Evolutionary conservation across 1,284 basidiomycete species (phyloP).

Genomic region (Ustilago curta): DNA sequence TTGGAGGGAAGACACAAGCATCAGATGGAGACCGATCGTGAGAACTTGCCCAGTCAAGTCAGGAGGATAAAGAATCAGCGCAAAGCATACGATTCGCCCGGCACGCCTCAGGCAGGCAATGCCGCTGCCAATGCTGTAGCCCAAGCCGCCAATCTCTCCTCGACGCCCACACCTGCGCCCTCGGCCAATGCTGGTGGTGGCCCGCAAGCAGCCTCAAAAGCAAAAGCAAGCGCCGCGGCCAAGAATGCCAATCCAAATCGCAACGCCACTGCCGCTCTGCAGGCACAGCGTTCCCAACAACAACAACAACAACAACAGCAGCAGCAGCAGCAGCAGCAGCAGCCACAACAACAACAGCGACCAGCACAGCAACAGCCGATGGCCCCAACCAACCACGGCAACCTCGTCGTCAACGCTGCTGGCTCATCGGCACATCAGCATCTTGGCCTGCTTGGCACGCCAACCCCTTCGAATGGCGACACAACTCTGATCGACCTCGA

Average conservation of each 20-base stretch:
- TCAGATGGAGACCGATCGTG: slow-evolving; percentile 48
- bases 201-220: slow-evolving; percentile 8
- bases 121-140: slow-evolving; percentile 42
- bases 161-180: slow-evolving; percentile 21
- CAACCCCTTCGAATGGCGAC: slow-evolving; percentile 15
- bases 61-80: slow-evolving; percentile 40
- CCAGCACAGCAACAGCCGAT: slow-evolving; percentile 15
- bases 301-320: slow-evolving; percentile 12
- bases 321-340: slow-evolving; percentile 13
- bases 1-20: slow-evolving; percentile 50
- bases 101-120: slow-evolving; percentile 27
- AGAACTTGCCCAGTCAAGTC: slow-evolving; percentile 45
- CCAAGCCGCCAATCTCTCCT: slow-evolving; percentile 34
- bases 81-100: slow-evolving; percentile 23
- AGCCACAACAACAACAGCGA: slow-evolving; percentile 12
- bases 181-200: background rate
- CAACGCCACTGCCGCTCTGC: slow-evolving; percentile 7
- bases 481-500: slow-evolving; percentile 12
- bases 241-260: slow-evolving; percentile 9
- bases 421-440: slow-evolving; percentile 30
- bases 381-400: background rate
- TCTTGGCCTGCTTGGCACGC: slow-evolving; percentile 24
- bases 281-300: slow-evolving; percentile 10
- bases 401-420: slow-evolving; percentile 30
- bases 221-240: slow-evolving; percentile 4